Base-by-base conservation (phyloP, 331 rosid species). In the Arachis monticola region DNA sequence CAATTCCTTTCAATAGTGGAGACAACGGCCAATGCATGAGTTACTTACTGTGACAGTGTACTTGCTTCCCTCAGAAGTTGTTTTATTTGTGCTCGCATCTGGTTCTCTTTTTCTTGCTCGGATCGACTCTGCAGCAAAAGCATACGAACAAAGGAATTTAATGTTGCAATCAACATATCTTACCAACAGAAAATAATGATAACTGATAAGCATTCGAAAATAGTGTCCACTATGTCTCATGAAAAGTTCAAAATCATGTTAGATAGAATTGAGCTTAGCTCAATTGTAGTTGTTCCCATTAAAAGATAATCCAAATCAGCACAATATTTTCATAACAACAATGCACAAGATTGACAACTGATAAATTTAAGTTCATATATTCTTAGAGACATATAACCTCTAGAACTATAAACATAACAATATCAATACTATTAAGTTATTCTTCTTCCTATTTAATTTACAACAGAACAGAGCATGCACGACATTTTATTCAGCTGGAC, bases 1-100 rank as follows among this genome's bases (percentile, higher is more conserved):
- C 40, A 46, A 40, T 38, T 41, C 9, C 14, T 52, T 55, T 12
- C 30, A 11, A 8, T 38, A 8, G 5, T 57, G 14, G 57, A 30
- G 44, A 13, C 5, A 13, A 11, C 8, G 40, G 53, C 65, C 65
- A 78, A 70, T 72, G 64, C 67, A 57, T 6, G 30, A 52, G 66
- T 66, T 10, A 83, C 98, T 87, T 80, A 92, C 99, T 88, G 97
- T 2, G 97, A 88, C 81, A 86, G 68, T 58, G 88, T 47, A 91
- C 83, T 86, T 7, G 97, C 99, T 79, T 92, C 97, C 74, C 78
- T 92, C 83, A 88, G 67, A 62, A 92, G 91, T 69, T 86, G 80
- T 70, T 83, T 87, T 73, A 95, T 92, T 83, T 91, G 96, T 70
- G 27, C 81, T 35, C 83, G 88, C 81, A 95, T 68, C 74, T 81